phyloP scores from a whole-genome alignment of 1,139 yeast genomes.

The Lodderomyces parapsilosis region DNA sequence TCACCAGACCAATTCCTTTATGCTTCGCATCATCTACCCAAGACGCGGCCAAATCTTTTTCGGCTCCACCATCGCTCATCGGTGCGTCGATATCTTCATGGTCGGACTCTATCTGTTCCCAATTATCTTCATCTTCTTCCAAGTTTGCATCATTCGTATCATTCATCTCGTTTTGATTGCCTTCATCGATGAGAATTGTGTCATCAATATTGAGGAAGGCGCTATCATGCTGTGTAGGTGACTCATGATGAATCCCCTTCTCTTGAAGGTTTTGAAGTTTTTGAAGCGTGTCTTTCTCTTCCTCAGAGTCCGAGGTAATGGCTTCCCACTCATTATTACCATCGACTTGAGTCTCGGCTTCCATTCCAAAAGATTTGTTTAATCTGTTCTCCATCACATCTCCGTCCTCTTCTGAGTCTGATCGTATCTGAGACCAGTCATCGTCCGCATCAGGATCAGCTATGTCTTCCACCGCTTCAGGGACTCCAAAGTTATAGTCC shows the following conservation, averaged over 20 bases:
- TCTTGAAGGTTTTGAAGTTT: neutral
- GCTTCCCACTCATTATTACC: slow-evolving; percentile 10
- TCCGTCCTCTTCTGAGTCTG: slow-evolving; percentile 10
- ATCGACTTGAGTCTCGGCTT: neutral
- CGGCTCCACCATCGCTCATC: too few species aligned
- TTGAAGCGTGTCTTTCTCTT: neutral
- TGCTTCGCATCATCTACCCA: too few species aligned
- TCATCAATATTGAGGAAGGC: neutral
- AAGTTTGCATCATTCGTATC: neutral
- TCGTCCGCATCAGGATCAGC: slow-evolving; percentile 8
- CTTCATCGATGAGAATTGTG: neutral
- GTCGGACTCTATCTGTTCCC: slow-evolving; percentile 1
- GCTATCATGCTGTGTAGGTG: neutral
- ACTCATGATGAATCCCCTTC: neutral
- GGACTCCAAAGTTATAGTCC: neutral
- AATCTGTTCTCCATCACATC: neutral
- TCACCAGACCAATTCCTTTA: neutral
- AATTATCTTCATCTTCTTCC: neutral
- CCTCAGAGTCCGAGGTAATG: slow-evolving; percentile 8
- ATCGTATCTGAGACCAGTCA: slow-evolving; percentile 10
- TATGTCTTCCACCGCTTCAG: neutral
- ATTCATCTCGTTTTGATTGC: neutral
- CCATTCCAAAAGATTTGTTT: neutral
- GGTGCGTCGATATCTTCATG: neutral
- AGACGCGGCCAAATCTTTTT: too few species aligned